phyloP scores from a whole-genome alignment of 257 asterid species.

The Petunia secreta region DNA sequence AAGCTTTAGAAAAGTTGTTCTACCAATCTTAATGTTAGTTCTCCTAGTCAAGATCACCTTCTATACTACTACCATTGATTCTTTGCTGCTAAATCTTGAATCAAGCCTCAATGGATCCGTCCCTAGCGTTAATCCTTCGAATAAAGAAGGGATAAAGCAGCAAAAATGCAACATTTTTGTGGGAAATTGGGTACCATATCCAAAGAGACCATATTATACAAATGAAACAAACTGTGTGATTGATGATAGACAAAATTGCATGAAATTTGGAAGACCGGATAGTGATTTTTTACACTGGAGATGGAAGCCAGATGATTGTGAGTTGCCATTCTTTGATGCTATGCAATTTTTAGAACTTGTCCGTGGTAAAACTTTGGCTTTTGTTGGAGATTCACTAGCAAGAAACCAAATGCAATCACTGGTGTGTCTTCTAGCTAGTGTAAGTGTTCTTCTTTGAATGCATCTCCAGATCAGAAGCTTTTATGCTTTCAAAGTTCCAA shows the following conservation, averaged over 20 bases:
- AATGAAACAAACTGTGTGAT: slow-evolving; percentile 26
- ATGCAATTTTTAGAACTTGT: neutral
- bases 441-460: too few relatives aligned
- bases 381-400: too few relatives aligned
- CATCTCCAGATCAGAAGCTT: neutral
- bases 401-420: too few relatives aligned
- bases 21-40: slow-evolving; percentile 25
- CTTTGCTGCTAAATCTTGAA: neutral
- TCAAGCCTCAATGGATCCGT: neutral
- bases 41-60: slow-evolving; percentile 19
- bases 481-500: neutral
- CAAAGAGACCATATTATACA: slow-evolving; percentile 23
- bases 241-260: slow-evolving; percentile 31
- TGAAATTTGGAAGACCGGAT: neutral
- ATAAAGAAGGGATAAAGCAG: too few relatives aligned
- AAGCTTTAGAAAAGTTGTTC: slow-evolving; percentile 3
- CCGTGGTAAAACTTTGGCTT: too few relatives aligned
- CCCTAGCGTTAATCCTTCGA: neutral
- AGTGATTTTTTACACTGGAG: slow-evolving; percentile 30
- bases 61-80: neutral
- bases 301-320: slow-evolving; percentile 32
- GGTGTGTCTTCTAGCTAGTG: too few relatives aligned
- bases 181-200: slow-evolving; percentile 27
- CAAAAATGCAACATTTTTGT: too few relatives aligned
- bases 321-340: slow-evolving; percentile 25